Percentiles rank a stretch among this genome's conserved stretches.
Evolutionary conservation across 164 flowering plant genomes (phyloP).

Genomic region (Tinospora cordifolia): DNA sequence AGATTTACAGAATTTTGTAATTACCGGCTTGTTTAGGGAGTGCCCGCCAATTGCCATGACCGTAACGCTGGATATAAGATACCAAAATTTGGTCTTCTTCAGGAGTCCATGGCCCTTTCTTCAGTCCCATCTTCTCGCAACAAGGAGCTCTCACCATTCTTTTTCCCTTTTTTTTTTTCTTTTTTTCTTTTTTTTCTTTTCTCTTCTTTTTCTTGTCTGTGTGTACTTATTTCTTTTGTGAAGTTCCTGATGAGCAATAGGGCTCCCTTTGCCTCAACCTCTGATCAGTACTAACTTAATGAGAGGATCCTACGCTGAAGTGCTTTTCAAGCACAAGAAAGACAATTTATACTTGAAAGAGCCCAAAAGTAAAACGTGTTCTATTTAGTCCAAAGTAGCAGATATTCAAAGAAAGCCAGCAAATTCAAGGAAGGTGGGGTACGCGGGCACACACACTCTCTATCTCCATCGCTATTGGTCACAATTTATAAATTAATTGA

Average conservation of each 20-base stretch:
- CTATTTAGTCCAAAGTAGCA: not conserved
- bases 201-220: no score
- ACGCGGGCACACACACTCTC: not conserved
- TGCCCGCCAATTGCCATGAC: slow-evolving; percentile 40
- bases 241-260: not conserved
- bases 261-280: not conserved
- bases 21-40: slow-evolving; percentile 41
- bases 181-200: no score
- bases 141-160: slow-evolving; percentile 42
- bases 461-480: no score
- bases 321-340: not conserved
- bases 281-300: not conserved
- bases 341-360: not conserved
- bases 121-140: slow-evolving; percentile 42
- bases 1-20: no score
- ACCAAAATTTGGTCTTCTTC: slow-evolving; percentile 34
- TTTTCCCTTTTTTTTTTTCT: not conserved
- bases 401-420: not conserved
- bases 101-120: slow-evolving; percentile 37
- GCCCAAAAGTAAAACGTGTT: not conserved
- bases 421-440: not conserved
- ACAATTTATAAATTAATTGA: not conserved
- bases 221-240: no score
- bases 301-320: not conserved
- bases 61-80: slow-evolving; percentile 22